phyloP scores from a whole-genome alignment of 1,284 basidiomycete species.

The Rhodotorula sp. region DNA sequence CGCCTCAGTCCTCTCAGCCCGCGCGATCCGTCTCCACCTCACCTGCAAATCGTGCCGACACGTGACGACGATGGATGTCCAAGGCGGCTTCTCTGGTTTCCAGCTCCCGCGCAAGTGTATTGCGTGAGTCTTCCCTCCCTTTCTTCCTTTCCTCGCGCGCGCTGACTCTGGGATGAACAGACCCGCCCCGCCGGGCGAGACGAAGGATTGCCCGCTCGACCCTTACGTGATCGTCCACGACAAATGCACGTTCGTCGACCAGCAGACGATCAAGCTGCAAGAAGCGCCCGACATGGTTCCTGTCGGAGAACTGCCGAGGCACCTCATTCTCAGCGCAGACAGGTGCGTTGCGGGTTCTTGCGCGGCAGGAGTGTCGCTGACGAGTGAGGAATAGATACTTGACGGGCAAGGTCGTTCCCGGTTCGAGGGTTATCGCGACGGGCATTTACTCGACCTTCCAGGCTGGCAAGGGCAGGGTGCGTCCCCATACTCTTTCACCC shows the following conservation, averaged over 20 bases:
- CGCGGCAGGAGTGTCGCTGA: not conserved
- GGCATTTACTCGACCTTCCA: conserved; percentile 97
- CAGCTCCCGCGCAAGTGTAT: conserved; percentile 83
- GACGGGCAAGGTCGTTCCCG: conserved; percentile 88
- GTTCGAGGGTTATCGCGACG: conserved; percentile 88
- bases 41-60: conserved; percentile 89
- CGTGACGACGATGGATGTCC: conserved; percentile 75
- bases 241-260: conserved; percentile 90
- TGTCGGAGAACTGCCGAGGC: conserved; percentile 93
- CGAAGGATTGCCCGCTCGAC: conserved; percentile 91
- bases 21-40: conserved; percentile 86
- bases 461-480: conserved; percentile 67
- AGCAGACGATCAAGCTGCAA: conserved; percentile 94
- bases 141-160: no score
- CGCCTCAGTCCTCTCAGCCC: conserved; percentile 86
- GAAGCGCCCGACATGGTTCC: conserved; percentile 99
- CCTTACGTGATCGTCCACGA: conserved; percentile 96
- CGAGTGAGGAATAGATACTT: conserved; percentile 56
- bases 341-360: conserved; percentile 49
- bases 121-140: conserved; percentile 52
- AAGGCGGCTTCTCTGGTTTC: conserved; percentile 80
- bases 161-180: conserved; percentile 6
- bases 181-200: conserved; percentile 60
- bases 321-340: conserved; percentile 91
- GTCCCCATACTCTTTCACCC: conserved; percentile 44